A percentile compares a stretch with the other conserved stretches of the same genome.
Evolutionary conservation across 306 rosid species (phyloP).

Genomic region (Sicyos baderoa): DNA sequence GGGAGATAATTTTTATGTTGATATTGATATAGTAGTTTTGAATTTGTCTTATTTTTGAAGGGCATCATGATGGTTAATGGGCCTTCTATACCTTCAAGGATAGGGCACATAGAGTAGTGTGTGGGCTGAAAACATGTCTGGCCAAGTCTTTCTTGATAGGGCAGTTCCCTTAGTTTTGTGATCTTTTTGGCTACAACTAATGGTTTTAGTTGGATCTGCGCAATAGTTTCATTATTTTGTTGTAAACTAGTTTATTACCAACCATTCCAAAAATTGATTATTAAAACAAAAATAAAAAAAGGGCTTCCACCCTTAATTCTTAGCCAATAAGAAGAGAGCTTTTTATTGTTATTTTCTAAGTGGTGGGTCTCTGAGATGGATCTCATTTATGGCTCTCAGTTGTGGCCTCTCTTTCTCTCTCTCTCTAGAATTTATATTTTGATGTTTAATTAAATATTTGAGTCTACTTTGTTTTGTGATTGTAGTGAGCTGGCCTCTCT

Average conservation of each 20-base stretch:
- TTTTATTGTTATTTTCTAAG: slow-evolving; percentile 31
- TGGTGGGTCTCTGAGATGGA: slow-evolving; percentile 32
- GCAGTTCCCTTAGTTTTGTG: no score
- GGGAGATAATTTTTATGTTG: background rate
- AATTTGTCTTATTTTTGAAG: slow-evolving; percentile 24
- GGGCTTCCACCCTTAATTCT: slow-evolving; percentile 11
- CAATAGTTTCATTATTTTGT: no score
- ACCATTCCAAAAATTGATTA: no score
- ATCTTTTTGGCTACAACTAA: no score
- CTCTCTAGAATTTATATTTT: background rate
- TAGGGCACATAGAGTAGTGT: slow-evolving; percentile 38
- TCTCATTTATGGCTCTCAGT: slow-evolving; percentile 25
- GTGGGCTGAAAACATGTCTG: slow-evolving; percentile 28
- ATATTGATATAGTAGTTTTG: slow-evolving; percentile 23
- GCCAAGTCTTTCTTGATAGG: slow-evolving; percentile 25
- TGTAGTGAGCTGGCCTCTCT: no score
- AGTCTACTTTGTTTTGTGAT: no score
- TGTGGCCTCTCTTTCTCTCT: background rate
- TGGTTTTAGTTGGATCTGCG: no score
- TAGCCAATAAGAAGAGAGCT: slow-evolving; percentile 23
- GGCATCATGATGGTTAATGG: slow-evolving; percentile 34
- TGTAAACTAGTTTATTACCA: no score
- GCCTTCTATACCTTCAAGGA: slow-evolving; percentile 22
- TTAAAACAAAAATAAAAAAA: background rate
- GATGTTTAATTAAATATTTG: background rate